These are phyloP conservation scores for Diaporthe destruens DNA, from an alignment of 2,329 filamentous ascomycete species.

Conservation along the genomic window DNA sequence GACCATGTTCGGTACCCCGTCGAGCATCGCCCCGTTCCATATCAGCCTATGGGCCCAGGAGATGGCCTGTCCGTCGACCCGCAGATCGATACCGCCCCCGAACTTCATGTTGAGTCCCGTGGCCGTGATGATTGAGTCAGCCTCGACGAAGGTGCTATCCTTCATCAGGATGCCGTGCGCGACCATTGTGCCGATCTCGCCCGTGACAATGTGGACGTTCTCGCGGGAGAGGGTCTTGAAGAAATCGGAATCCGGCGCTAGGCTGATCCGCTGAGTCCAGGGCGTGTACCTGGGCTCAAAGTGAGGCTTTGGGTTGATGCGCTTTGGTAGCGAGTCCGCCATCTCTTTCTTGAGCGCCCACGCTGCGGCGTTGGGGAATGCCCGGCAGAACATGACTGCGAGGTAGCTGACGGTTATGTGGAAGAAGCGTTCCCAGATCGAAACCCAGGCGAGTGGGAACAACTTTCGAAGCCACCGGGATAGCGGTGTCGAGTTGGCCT, in stretches of 20 bases:
- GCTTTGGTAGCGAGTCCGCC: constrained; percentile 65
- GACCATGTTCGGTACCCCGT: constrained; percentile 71
- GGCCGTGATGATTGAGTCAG: constrained; percentile 75
- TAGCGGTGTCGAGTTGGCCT: constrained; percentile 71
- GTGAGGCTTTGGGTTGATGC: constrained; percentile 59
- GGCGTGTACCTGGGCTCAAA: constrained; percentile 50
- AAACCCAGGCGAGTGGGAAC: constrained; percentile 50
- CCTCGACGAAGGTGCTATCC: constrained; percentile 59
- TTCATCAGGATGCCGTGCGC: constrained; percentile 57
- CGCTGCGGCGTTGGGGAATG: constrained; percentile 76
- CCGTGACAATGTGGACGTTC: constrained; percentile 60
- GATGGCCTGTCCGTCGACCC: constrained; percentile 29
- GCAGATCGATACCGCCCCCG: constrained; percentile 27
- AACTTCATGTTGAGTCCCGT: constrained; percentile 59
- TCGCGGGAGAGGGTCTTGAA: constrained; percentile 51
- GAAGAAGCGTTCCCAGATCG: constrained; percentile 53
- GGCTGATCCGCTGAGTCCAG: constrained; percentile 78
- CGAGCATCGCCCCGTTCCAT: constrained; percentile 73
- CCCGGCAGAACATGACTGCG: constrained; percentile 57
- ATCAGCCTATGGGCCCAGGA: constrained; percentile 21
- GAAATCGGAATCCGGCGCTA: constrained; percentile 62
- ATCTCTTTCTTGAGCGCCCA: constrained; percentile 69
- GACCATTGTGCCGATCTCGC: constrained; percentile 59
- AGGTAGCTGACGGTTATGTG: constrained; percentile 35
- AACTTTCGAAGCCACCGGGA: constrained; percentile 74